Evolutionary conservation across 2,329 filamentous ascomycete species (phyloP), one percentile per base, ranked within the genome.

Genomic region (Cercospora canescens): DNA sequence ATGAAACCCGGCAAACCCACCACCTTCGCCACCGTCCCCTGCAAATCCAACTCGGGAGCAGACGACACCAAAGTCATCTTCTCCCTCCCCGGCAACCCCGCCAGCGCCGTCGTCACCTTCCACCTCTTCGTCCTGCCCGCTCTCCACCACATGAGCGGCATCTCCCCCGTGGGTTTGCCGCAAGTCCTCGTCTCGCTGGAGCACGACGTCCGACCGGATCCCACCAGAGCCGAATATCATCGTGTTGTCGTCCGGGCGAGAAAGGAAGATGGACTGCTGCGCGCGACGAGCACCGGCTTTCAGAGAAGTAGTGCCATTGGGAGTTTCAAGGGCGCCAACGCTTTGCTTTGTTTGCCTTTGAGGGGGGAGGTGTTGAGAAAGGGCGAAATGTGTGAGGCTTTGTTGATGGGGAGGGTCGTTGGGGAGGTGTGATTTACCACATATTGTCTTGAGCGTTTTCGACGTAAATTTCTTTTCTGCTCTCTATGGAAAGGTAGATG

Each of bases 1-100:
- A 98, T 99, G 95, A 99, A 99, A 82, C 95, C 95, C 0, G 95
- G 95, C 4, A 99, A 98, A 79, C 95, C 95, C 2, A 97, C 94
- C 0, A 99, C 95, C 0, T 99, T 99, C 78, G 95, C 95, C 2
- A 97, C 93, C 0, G 86, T 98, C 0, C 89, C 92, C 0, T 82
- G 86, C 75, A 89, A 89, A 70, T 59, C 70, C 63, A 75, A 77
- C 55, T 66, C 72, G 14, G 87, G 88, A 21, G 81, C 86, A 45
- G 85, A 88, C 54, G 79, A 87, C n/a, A 81, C 81, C 1, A 93
- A 91, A 75, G 85, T 90, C 65, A 87, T 99, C 70, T 99, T 99
- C 80, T 92, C 92, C 0, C 84, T 99, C 0, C 95, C 95, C 0
- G 95, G 95, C 0, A 99, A 99, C 76, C 95, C 95, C 0, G 95